Conservation (phyloP, 495 filamentous ascomycete species). For the Pyrenopolyporus hunteri region DNA sequence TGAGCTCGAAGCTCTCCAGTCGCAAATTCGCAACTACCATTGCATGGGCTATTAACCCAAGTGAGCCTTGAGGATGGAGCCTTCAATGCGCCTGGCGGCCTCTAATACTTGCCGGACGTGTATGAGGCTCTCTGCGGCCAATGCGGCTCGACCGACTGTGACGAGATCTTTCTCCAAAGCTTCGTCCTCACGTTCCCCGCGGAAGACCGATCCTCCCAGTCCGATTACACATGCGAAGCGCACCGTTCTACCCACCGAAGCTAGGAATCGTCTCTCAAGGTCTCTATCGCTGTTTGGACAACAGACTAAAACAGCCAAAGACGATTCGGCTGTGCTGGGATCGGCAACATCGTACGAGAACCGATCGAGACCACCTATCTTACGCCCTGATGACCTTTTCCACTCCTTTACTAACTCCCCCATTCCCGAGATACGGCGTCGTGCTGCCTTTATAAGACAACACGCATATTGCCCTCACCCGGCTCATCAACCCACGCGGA, state of each 20-base stretch:
- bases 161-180: conserved; percentile 34
- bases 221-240: conserved; percentile 15
- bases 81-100: conserved; percentile 30
- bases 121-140: conserved; percentile 23
- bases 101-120: conserved; percentile 41
- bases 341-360: conserved; percentile 34
- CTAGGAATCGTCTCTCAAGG: conserved; percentile 7
- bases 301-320: conserved; percentile 22
- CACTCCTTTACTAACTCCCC: conserved; percentile 90
- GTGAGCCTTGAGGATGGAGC: conserved; percentile 33
- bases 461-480: conserved; percentile 93
- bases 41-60: neutral
- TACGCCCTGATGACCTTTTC: conserved; percentile 85
- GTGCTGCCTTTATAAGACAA: conserved; percentile 87
- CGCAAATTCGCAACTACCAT: conserved; percentile 15
- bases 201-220: conserved; percentile 9
- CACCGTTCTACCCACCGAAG: neutral
- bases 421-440: conserved; percentile 77
- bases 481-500: conserved; percentile 72
- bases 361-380: conserved; percentile 53
- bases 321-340: conserved; percentile 15
- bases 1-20: conserved; percentile 12
- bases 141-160: conserved; percentile 24
- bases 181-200: conserved; percentile 15
- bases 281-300: conserved; percentile 39